Evolutionary conservation across 1,139 yeast genomes (phyloP).

Genomic region (Hemisphaericaspora xylanilytica): DNA sequence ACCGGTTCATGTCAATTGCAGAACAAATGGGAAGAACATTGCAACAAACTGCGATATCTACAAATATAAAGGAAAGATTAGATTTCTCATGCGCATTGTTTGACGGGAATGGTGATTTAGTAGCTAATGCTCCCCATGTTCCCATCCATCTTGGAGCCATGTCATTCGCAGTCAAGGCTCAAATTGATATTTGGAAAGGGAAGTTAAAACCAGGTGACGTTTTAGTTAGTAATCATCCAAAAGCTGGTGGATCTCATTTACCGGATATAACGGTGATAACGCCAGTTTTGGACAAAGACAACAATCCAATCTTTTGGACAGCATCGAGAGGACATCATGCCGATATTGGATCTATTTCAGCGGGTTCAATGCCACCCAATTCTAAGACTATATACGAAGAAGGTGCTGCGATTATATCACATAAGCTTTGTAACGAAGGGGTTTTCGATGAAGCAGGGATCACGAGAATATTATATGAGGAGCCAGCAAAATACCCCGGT

Average conservation of each 20-base stretch:
- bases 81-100: slow-evolving; percentile 86
- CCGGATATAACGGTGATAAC: slow-evolving; percentile 84
- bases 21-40: slow-evolving; percentile 86
- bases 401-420: slow-evolving; percentile 44
- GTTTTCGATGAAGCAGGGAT: slow-evolving; percentile 43
- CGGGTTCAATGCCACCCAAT: slow-evolving; percentile 49
- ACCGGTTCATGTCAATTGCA: slow-evolving; percentile 84
- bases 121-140: slow-evolving; percentile 85
- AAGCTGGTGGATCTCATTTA: slow-evolving; percentile 77
- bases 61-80: slow-evolving; percentile 80
- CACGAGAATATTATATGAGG: slow-evolving; percentile 35
- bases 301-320: slow-evolving; percentile 42
- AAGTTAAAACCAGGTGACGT: slow-evolving; percentile 68
- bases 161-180: slow-evolving; percentile 79
- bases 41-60: slow-evolving; percentile 76
- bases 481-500: slow-evolving; percentile 47
- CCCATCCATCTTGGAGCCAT: slow-evolving; percentile 87
- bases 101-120: slow-evolving; percentile 70
- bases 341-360: slow-evolving; percentile 46
- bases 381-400: slow-evolving; percentile 44
- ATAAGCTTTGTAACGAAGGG: slow-evolving; percentile 37
- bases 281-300: slow-evolving; percentile 42
- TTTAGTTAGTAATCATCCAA: slow-evolving; percentile 74
- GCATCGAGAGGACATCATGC: slow-evolving; percentile 51
- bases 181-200: slow-evolving; percentile 62